Conservation (phyloP, 371 early-diverging fungal species). For the Saksenaea oblongispora region DNA sequence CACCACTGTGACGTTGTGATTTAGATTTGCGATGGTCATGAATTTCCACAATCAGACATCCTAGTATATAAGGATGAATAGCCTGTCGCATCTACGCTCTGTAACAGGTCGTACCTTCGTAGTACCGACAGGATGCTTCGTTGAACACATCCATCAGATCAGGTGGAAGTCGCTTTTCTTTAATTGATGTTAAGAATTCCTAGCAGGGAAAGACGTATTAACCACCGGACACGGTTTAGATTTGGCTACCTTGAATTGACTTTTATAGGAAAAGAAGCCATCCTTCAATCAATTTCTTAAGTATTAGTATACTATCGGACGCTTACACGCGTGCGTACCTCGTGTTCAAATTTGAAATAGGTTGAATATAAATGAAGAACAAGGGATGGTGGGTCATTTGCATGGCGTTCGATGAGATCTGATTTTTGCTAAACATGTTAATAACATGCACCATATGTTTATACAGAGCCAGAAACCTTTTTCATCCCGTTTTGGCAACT, state of each 20-base stretch:
- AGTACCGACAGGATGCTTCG: conserved; percentile 59
- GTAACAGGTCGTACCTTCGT: conserved; percentile 43
- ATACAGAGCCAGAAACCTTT: conserved; percentile 4
- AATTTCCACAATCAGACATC: conserved; percentile 59
- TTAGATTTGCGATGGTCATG: conserved; percentile 51
- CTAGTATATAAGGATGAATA: conserved; percentile 19
- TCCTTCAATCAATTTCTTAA: conserved; percentile 31
- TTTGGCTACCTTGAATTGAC: conserved; percentile 58
- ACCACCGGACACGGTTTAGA: too few species aligned
- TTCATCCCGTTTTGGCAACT: conserved; percentile 15
- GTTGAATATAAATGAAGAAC: conserved; percentile 61
- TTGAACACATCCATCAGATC: conserved; percentile 63
- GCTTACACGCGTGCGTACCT: conserved; percentile 32
- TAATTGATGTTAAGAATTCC: conserved; percentile 59
- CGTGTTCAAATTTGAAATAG: conserved; percentile 67
- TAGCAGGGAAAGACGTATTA: too few species aligned
- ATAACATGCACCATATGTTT: neutral
- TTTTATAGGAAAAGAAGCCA: conserved; percentile 65
- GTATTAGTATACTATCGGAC: neutral
- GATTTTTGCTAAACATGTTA: neutral
- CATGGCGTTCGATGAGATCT: conserved; percentile 50
- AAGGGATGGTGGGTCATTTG: conserved; percentile 52
- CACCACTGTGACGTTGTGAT: conserved; percentile 10
- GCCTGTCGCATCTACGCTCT: conserved; percentile 8
- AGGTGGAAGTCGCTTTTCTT: conserved; percentile 56